Evolutionary conservation across 176 grass and related monocot species (phyloP).

Genomic region (Areca catechu): DNA sequence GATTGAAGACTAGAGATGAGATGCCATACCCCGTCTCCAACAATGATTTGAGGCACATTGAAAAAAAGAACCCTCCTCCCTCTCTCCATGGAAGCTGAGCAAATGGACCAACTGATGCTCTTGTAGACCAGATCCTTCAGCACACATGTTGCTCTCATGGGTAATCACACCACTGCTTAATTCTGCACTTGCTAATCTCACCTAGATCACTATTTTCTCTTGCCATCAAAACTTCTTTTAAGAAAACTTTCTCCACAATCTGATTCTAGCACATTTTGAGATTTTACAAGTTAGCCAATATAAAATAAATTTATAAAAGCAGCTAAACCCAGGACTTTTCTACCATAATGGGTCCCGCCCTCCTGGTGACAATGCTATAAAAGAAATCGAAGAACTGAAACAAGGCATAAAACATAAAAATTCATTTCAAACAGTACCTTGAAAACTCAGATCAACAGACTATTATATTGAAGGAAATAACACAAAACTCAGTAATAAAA

Average conservation of each 20-base stretch:
- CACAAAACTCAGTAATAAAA: background rate
- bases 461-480: background rate
- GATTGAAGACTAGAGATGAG: slow-evolving; percentile 40
- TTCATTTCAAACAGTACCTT: too few relatives aligned
- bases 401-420: too few relatives aligned
- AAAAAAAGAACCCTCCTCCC: too few relatives aligned
- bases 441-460: too few relatives aligned
- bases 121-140: slow-evolving; percentile 35
- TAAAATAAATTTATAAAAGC: too few relatives aligned
- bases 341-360: too few relatives aligned
- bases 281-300: too few relatives aligned
- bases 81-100: slow-evolving; percentile 47
- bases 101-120: slow-evolving; percentile 44
- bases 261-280: too few relatives aligned
- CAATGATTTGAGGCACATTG: slow-evolving; percentile 4
- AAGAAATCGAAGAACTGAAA: too few relatives aligned
- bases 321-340: too few relatives aligned
- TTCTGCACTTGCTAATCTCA: slow-evolving; percentile 79
- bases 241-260: too few relatives aligned
- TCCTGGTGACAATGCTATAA: too few relatives aligned
- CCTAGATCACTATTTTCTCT: background rate
- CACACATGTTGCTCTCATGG: slow-evolving; percentile 75
- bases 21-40: background rate
- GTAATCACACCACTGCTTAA: slow-evolving; percentile 79
- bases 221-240: background rate